These are phyloP conservation scores for Saccharomycopsis fodiens DNA, from an alignment of 805 yeast species.

Conservation along the genomic window DNA sequence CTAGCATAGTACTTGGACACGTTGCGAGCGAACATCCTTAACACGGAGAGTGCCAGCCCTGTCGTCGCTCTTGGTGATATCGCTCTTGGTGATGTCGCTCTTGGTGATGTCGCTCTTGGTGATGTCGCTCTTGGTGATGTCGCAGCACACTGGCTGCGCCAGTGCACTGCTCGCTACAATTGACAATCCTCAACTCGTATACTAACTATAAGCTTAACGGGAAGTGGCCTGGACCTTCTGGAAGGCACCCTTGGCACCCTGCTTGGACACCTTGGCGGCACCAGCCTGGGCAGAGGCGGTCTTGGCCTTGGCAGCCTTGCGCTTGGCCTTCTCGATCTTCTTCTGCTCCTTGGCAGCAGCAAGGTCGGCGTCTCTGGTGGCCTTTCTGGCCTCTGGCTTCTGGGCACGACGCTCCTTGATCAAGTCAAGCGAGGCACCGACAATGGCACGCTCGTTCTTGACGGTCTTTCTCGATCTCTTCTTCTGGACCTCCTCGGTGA, in stretches of 20 bases:
- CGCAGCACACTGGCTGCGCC: too few relatives aligned
- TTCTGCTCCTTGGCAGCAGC: slow-evolving; percentile 78
- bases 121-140: too few relatives aligned
- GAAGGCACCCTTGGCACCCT: slow-evolving; percentile 97
- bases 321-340: slow-evolving; percentile 88
- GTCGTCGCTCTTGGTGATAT: too few relatives aligned
- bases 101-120: too few relatives aligned
- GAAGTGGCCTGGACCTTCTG: slow-evolving; percentile 95
- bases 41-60: too few relatives aligned
- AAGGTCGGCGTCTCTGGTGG: slow-evolving; percentile 88
- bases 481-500: slow-evolving; percentile 96
- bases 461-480: slow-evolving; percentile 96
- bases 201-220: slow-evolving; percentile 51
- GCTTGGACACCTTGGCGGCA: slow-evolving; percentile 80
- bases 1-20: too few relatives aligned
- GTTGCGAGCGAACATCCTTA: too few relatives aligned
- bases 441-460: slow-evolving; percentile 98
- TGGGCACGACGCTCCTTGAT: slow-evolving; percentile 95
- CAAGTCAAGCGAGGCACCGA: slow-evolving; percentile 97
- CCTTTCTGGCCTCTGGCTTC: slow-evolving; percentile 97
- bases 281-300: slow-evolving; percentile 55
- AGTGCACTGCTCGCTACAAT: too few relatives aligned
- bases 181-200: background rate
- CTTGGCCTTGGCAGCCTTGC: slow-evolving; percentile 90
- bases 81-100: too few relatives aligned